phyloP scores from a whole-genome alignment of 2,329 filamentous ascomycete species.

The Neonectria magnoliae region DNA sequence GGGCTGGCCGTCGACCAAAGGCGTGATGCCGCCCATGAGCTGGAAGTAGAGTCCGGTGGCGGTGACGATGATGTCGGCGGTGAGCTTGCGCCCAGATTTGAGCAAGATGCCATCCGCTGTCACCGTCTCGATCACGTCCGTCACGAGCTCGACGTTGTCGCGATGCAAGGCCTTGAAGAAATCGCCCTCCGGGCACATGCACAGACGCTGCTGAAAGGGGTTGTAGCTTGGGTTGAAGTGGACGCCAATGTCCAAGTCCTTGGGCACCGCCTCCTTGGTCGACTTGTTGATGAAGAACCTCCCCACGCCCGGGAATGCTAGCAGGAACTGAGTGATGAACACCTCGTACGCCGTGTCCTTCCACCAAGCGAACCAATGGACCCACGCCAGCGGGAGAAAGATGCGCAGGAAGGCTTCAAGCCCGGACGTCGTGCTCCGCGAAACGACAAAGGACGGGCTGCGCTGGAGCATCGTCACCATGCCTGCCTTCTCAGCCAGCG shows the following conservation, averaged over 20 bases:
- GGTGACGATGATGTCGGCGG: constrained; percentile 74
- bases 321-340: constrained; percentile 49
- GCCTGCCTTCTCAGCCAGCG: constrained; percentile 69
- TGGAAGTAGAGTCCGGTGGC: constrained; percentile 73
- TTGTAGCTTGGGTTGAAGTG: constrained; percentile 74
- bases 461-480: constrained; percentile 84
- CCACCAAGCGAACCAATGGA: constrained; percentile 59
- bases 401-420: constrained; percentile 51
- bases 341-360: constrained; percentile 59
- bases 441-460: constrained; percentile 75
- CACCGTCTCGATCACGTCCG: constrained; percentile 62
- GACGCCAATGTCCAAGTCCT: constrained; percentile 62
- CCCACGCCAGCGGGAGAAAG: constrained; percentile 59
- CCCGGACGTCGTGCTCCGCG: constrained; percentile 56
- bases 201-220: constrained; percentile 80
- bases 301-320: constrained; percentile 39
- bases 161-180: constrained; percentile 62
- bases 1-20: constrained; percentile 64
- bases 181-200: constrained; percentile 68
- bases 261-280: constrained; percentile 63
- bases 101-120: constrained; percentile 59
- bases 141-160: constrained; percentile 59
- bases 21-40: constrained; percentile 62
- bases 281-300: constrained; percentile 50
- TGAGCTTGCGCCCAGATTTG: constrained; percentile 58